Base-by-base conservation (phyloP, 2,329 filamentous ascomycete species). In the Colletotrichum gloeosporioides region DNA sequence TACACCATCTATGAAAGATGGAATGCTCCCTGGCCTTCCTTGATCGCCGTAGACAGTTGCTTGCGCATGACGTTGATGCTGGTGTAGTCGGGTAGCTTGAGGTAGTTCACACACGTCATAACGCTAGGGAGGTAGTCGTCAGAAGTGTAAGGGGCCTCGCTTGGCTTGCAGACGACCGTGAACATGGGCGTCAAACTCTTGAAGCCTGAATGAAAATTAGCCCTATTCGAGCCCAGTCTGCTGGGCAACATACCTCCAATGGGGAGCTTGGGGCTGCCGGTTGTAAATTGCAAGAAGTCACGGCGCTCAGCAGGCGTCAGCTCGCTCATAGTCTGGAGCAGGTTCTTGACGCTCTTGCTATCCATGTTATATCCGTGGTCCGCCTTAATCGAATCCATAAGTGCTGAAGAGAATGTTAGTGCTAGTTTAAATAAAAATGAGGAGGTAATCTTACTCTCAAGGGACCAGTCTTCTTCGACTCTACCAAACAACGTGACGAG, bases 101-200 rank as follows among this genome's bases (percentile, higher is more conserved):
- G 92, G 84, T 99, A 99, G 85, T 99, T 99, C 86, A 98, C 97
- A 84, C 98, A 99, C 13, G 98, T 99, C 98, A 99, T 99, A 84
- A 99, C 98, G 83, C 96, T 99, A 15, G 98, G 97, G n/a, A 99
- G 90, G 82, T 99, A 99, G 87, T 99, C 97, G 82, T 99, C 97
- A 6, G 96, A 96, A 5, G 93, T 94, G 84, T 96, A 97, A 3
- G 97, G 97, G 18, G 95, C 93, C 83, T 99, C 97, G 84, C 95
- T 98, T n/a, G 96, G 96, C 85, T 98, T 98, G 90, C 97, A 99
- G 59, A 99, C 97, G 78, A 99, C 97, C 4, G 97, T 99, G 84
- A 99, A 99, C 93, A 99, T 98, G 25, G 97, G 97, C 3, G 96
- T 99, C 77, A 99, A 92, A 84, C 93, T 95, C 88, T 98, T 98